Base-by-base conservation (phyloP, 2,329 filamentous ascomycete species). In the Fusarium heterosporum region DNA sequence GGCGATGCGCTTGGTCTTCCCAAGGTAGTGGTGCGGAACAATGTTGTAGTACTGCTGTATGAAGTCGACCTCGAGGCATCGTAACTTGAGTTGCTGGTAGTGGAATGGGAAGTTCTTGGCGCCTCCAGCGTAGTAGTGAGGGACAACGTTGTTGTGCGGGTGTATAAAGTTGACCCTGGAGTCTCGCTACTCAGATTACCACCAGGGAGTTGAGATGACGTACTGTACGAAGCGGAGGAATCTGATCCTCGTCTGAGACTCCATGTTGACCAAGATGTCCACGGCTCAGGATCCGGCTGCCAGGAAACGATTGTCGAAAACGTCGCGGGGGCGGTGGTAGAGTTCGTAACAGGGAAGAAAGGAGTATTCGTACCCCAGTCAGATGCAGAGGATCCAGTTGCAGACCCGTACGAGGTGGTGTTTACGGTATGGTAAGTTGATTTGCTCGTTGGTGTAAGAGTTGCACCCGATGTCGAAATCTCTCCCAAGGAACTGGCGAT, bases 141-240 rank as follows among this genome's bases (percentile, higher is more conserved):
- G 5, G 50, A 54, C 13, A 64, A 25, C 10, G 56, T 64, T n/a
- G 59, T 53, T 10, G 59, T 58, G 17, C 48, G 25, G 8, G 32
- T 34, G 59, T 47, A 30, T 45, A 50, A 61, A 13, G 65, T 64
- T 11, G 56, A 30, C 17, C n/a, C 29, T 25, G 53, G 42, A 26
- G 46, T 29, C n/a, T 67, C 29, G 39, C 29, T 12, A 55, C 28
- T 72, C 5, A 59, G 47, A 49, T 72, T 75, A 42, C 55, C 52
- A 26, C 30, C 16, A 19, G 60, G 53, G 14, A 64, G 62, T 11
- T 51, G 40, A 5, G 68, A 47, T 22, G 42, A 47, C 25, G 42
- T 42, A 16, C 42, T 50, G 14, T 47, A 42, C 17, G 54, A 43
- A 29, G 22, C 40, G 17, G 53, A 45, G 16, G 43, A 46, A n/a